Percentiles rank a stretch among this genome's conserved stretches.
These are phyloP conservation scores for Crotalaria pallida DNA, from an alignment of 306 rosid genomes.

Conservation along the genomic window DNA sequence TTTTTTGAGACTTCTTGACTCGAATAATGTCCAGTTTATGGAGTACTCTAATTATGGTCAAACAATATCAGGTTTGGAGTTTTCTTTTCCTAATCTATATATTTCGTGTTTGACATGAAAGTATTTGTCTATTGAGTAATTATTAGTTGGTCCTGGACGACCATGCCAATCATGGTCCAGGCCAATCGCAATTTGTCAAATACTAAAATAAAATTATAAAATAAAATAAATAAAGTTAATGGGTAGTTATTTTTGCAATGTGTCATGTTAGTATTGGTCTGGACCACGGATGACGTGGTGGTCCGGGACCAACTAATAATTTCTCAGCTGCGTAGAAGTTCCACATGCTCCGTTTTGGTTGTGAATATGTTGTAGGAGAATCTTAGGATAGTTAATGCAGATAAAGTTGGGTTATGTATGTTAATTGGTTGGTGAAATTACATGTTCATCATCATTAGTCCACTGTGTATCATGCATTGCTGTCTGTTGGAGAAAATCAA, in stretches of 20 bases:
- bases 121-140: not conserved
- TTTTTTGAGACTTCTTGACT: constrained; percentile 71
- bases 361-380: constrained; percentile 4
- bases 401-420: not conserved
- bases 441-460: not conserved
- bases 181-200: no score
- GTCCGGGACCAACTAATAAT: no score
- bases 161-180: no score
- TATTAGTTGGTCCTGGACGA: no score
- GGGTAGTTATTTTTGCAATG: no score
- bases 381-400: not conserved
- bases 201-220: no score
- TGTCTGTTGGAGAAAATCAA: constrained; percentile 8
- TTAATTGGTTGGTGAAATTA: not conserved
- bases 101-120: not conserved
- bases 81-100: not conserved
- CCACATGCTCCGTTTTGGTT: not conserved
- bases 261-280: no score
- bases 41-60: constrained; percentile 96
- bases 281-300: no score
- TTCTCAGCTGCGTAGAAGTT: not conserved
- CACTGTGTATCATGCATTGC: not conserved
- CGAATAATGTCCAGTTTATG: constrained; percentile 72
- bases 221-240: no score
- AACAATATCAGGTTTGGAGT: constrained; percentile 64